Base-by-base conservation (phyloP, 1,284 basidiomycete species). In the Athelia psychrophila region DNA sequence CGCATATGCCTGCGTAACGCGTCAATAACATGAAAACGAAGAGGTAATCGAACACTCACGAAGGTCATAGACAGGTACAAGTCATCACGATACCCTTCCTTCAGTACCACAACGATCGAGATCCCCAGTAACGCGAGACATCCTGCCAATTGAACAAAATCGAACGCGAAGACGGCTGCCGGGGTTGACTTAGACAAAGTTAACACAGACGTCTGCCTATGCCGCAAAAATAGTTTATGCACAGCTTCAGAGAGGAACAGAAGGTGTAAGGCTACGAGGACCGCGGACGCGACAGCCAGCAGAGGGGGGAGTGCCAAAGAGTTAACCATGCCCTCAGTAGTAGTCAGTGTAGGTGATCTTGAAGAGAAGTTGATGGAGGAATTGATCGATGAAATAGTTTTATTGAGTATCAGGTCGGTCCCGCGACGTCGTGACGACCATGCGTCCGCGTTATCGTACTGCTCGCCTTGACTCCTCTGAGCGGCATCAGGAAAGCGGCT, bases 121-220 rank as follows among this genome's bases (percentile, higher is more conserved):
- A 69, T 47, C 1, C 51, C 62, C 6, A 68, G 56, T n/a, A 70
- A 57, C 2, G 56, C 56, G 4, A 67, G 50, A 27, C 54, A 54
- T 12, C 56, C 60, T 24, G 60, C 47, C 3, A 68, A 54, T 18
- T 66, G 59, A 1, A 59, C 32, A 47, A 62, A 46, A 53, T 65
- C 65, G 58, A 57, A 65, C 13, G 49, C 44, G 49, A 65, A 69
- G 48, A 66, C 64, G n/a, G 54, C 53, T 1, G 57, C 53, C 27
- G 25, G 13, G 40, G 47, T 23, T 24, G 25, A 22, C 33, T 46
- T 18, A 42, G 18, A 18, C 35, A 42, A n/a, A n/a, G n/a, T n/a
- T 22, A n/a, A 6, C 24, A 44, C 47, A 18, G 25, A 13, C 22
- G 9, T 32, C 5, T 23, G 46, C 12, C 22, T 35, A 18, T 50